A percentile compares a stretch with the other conserved stretches of the same genome.
phyloP scores from a whole-genome alignment of 129 eudicot species.

The sunflower (Helianthus annuus) region DNA sequence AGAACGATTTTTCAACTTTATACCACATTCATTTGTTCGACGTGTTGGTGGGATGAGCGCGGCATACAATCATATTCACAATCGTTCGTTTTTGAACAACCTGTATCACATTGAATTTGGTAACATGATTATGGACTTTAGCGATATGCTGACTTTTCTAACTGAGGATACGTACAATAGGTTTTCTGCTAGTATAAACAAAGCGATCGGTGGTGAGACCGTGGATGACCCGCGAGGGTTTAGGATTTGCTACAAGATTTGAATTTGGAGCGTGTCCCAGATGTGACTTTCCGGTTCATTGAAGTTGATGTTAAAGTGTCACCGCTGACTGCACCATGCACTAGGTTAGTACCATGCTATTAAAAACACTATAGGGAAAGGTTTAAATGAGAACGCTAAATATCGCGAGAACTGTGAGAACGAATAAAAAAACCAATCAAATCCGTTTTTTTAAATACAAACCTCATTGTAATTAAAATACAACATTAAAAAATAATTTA shows the following conservation, averaged over 20 bases:
- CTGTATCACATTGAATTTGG: not conserved
- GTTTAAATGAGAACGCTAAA: too few relatives aligned
- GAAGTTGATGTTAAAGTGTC: constrained; percentile 43
- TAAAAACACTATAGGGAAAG: too few relatives aligned
- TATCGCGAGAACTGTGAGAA: too few relatives aligned
- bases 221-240: not conserved
- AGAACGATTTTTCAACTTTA: not conserved
- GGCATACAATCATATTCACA: not conserved
- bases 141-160: not conserved
- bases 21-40: not conserved
- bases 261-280: not conserved
- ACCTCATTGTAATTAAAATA: too few relatives aligned
- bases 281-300: constrained; percentile 33
- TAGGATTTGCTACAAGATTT: not conserved
- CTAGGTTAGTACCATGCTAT: too few relatives aligned
- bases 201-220: too few relatives aligned
- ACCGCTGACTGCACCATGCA: too few relatives aligned
- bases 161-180: too few relatives aligned
- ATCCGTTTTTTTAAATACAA: too few relatives aligned
- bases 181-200: too few relatives aligned
- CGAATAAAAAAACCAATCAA: too few relatives aligned
- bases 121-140: not conserved
- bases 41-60: not conserved
- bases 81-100: not conserved
- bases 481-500: too few relatives aligned